Evolutionary conservation across 768 basidiomycete genomes (phyloP).

Genomic region (Aureoboletus auriporus): DNA sequence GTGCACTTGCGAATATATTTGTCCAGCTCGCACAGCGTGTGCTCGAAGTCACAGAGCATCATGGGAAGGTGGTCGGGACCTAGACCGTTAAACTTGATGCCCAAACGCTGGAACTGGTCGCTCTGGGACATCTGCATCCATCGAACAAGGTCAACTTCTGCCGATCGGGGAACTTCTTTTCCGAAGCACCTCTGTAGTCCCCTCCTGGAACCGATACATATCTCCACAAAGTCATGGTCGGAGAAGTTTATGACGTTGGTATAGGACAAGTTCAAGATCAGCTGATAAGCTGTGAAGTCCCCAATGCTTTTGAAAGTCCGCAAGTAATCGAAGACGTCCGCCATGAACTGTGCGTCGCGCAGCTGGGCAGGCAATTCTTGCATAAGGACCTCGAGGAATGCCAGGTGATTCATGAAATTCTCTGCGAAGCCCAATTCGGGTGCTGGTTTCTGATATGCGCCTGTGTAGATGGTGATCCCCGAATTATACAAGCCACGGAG

Average conservation of each 20-base stretch:
- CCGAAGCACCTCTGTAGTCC: constrained; percentile 72
- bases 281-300: constrained; percentile 70
- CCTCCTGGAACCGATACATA: constrained; percentile 62
- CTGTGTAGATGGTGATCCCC: constrained; percentile 56
- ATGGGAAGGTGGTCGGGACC: constrained; percentile 48
- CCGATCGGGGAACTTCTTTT: constrained; percentile 33
- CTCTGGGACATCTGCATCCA: constrained; percentile 61
- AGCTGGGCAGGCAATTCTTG: constrained; percentile 50
- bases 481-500: constrained; percentile 38
- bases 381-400: constrained; percentile 58
- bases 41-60: constrained; percentile 71
- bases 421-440: constrained; percentile 48
- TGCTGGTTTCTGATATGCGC: constrained; percentile 69
- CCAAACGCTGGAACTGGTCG: constrained; percentile 57
- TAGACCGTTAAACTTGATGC: constrained; percentile 48
- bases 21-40: constrained; percentile 74
- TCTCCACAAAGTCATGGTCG: constrained; percentile 64
- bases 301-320: constrained; percentile 66
- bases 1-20: constrained; percentile 59
- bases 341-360: constrained; percentile 47
- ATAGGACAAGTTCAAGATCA: constrained; percentile 58
- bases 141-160: constrained; percentile 57
- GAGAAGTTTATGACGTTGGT: constrained; percentile 56
- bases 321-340: constrained; percentile 60
- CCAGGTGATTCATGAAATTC: constrained; percentile 59